Evolutionary conservation across 805 yeast species (phyloP).

Genomic region (Starmerella vaccinii): DNA sequence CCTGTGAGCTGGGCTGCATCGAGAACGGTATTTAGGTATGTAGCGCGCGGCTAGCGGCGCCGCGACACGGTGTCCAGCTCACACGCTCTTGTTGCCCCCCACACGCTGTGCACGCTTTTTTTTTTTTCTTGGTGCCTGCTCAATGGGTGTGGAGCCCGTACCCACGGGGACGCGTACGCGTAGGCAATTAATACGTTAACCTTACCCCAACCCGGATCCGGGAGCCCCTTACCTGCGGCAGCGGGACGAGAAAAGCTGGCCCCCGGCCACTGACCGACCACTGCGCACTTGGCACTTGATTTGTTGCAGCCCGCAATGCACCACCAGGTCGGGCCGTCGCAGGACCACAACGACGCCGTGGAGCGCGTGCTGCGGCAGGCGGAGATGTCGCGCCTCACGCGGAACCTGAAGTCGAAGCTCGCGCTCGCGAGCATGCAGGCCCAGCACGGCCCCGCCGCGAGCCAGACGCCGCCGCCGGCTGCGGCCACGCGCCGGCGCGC

Average conservation of each 20-base stretch:
- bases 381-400: conserved; percentile 35
- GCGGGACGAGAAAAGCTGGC: neutral
- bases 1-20: no score
- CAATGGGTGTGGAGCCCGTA: neutral
- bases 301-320: neutral
- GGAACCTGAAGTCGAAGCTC: conserved; percentile 35
- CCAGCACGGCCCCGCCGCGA: conserved; percentile 19
- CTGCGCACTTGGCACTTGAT: no score
- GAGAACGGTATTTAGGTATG: no score
- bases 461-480: conserved; percentile 3
- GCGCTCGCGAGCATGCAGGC: conserved; percentile 36
- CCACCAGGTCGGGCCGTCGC: conserved; percentile 2
- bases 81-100: no score
- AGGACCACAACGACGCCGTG: conserved; percentile 22
- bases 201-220: conserved; percentile 3
- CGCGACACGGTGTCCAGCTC: no score
- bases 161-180: conserved; percentile 5
- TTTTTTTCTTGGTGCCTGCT: no score
- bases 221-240: neutral
- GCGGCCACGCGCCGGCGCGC: conserved; percentile 16
- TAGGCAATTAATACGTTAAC: conserved; percentile 6
- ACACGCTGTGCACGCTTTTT: no score
- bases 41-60: no score
- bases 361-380: conserved; percentile 36
- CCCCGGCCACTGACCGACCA: no score